A percentile compares a stretch with the other conserved stretches of the same genome.
Evolutionary conservation across 352 stramenopile species (phyloP).

Genomic region (Phytophthora macrochlamydospora): DNA sequence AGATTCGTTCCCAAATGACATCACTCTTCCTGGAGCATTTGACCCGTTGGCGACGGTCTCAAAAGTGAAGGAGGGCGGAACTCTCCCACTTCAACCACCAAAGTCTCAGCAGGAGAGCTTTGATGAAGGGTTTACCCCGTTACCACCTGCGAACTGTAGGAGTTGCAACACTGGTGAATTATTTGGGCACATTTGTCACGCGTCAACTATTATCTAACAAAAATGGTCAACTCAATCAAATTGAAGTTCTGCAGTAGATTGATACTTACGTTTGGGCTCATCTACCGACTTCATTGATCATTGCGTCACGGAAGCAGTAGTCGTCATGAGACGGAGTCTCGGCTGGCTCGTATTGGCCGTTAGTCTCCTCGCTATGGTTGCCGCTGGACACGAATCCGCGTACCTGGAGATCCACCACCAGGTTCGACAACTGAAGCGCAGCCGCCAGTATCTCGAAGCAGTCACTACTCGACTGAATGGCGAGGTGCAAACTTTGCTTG

Average conservation of each 20-base stretch:
- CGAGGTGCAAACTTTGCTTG: background rate
- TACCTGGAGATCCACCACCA: background rate
- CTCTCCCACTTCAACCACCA: constrained; percentile 23
- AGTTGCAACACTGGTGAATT: background rate
- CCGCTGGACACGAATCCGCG: background rate
- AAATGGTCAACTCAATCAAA: background rate
- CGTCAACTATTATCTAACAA: too few relatives aligned
- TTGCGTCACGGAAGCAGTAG: constrained; percentile 3
- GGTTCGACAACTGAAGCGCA: background rate
- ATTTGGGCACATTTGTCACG: too few relatives aligned
- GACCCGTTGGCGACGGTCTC: constrained; percentile 34
- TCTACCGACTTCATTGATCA: background rate
- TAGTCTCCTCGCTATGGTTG: background rate
- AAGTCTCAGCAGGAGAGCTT: constrained; percentile 37
- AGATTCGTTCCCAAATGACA: constrained; percentile 56
- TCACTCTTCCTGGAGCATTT: constrained; percentile 61
- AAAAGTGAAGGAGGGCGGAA: constrained; percentile 21
- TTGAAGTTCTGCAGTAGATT: background rate
- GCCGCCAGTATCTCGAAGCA: background rate
- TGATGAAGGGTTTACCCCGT: constrained; percentile 48
- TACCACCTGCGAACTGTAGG: constrained; percentile 37
- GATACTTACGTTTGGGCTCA: background rate
- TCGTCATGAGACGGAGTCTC: background rate
- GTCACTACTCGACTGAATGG: background rate
- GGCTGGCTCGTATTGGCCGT: background rate